Conservation (phyloP, 192 early-diverging fungal genomes). For the Coemansia sp. region DNA sequence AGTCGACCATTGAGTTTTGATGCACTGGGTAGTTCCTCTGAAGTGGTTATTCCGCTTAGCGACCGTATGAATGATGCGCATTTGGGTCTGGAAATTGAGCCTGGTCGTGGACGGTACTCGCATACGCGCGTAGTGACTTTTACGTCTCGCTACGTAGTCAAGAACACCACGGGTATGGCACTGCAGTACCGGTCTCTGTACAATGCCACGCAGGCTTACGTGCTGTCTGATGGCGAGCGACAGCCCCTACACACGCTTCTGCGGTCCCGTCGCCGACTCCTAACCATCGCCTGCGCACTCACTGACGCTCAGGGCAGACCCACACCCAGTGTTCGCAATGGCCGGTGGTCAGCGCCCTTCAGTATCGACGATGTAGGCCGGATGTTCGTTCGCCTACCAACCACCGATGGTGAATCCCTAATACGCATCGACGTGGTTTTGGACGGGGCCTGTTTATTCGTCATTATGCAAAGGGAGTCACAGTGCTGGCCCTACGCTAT, state of each 20-base stretch:
- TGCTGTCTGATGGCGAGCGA: slow-evolving; percentile 56
- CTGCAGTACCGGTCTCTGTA: slow-evolving; percentile 74
- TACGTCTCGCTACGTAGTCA: slow-evolving; percentile 84
- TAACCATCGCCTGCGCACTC: slow-evolving; percentile 63
- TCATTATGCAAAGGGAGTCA: slow-evolving; percentile 69
- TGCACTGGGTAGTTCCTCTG: slow-evolving; percentile 84
- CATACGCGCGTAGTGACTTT: slow-evolving; percentile 88
- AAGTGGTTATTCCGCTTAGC: slow-evolving; percentile 66
- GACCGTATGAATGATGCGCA: slow-evolving; percentile 61
- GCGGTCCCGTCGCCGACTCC: slow-evolving; percentile 60
- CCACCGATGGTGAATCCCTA: slow-evolving; percentile 46
- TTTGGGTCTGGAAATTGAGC: slow-evolving; percentile 80
- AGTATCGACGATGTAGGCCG: slow-evolving; percentile 85
- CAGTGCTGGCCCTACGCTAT: slow-evolving; percentile 88
- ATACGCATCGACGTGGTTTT: slow-evolving; percentile 81
- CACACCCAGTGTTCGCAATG: slow-evolving; percentile 28
- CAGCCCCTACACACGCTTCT: slow-evolving; percentile 65
- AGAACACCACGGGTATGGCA: slow-evolving; percentile 73
- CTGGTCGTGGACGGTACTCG: slow-evolving; percentile 84
- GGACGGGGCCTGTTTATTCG: slow-evolving; percentile 88
- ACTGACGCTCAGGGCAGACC: slow-evolving; percentile 11
- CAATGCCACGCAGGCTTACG: slow-evolving; percentile 46
- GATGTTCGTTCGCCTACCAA: slow-evolving; percentile 74
- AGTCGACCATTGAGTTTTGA: slow-evolving; percentile 93
- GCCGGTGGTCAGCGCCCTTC: slow-evolving; percentile 83